Conservation (phyloP, 2,329 filamentous ascomycete genomes). For the Orbilia quercus region DNA sequence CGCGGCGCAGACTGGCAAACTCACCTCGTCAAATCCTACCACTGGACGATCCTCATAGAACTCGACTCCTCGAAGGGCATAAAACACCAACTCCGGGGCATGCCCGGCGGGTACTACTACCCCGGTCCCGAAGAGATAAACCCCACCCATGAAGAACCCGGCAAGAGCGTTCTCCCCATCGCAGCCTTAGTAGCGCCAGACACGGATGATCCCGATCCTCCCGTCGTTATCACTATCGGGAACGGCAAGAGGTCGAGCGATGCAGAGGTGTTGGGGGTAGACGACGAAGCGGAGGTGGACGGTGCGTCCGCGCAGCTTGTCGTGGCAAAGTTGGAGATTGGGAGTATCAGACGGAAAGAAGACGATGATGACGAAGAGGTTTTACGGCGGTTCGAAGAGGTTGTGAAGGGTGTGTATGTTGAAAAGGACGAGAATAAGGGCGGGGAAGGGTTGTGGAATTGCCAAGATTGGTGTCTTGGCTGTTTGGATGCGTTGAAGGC, state of each 20-base stretch:
- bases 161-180: constrained; percentile 4
- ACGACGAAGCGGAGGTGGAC: constrained; percentile 7
- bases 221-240: no score
- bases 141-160: constrained; percentile 19
- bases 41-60: constrained; percentile 37
- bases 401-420: constrained; percentile 16
- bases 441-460: constrained; percentile 26
- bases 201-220: no score
- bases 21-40: constrained; percentile 19
- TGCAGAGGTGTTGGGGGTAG: neutral
- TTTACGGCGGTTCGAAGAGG: constrained; percentile 21
- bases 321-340: constrained; percentile 36
- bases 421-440: constrained; percentile 27
- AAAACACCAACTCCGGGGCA: constrained; percentile 42
- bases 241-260: neutral
- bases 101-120: constrained; percentile 39
- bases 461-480: constrained; percentile 38
- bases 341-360: neutral
- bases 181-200: neutral
- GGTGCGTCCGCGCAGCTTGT: constrained; percentile 18
- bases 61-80: constrained; percentile 13
- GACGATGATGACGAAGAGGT: constrained; percentile 8
- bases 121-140: constrained; percentile 23
- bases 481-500: constrained; percentile 19
- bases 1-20: constrained; percentile 40